phyloP scores from a whole-genome alignment of 164 flowering plant species.

The Vitis rotundifolia region DNA sequence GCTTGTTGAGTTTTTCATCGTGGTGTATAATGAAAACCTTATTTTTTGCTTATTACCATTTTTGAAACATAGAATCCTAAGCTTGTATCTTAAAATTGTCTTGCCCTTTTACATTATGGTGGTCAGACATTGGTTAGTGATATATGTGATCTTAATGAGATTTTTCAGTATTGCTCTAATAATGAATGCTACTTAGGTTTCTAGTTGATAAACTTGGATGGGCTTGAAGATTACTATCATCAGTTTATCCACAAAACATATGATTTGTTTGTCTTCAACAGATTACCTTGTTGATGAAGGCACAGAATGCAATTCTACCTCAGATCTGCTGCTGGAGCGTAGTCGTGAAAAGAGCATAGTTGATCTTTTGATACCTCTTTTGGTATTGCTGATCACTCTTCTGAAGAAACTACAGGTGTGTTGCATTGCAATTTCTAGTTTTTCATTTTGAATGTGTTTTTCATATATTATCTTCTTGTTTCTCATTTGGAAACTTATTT shows the following conservation, averaged over 20 bases:
- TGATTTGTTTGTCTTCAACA: constrained; percentile 27
- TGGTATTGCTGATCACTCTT: constrained; percentile 65
- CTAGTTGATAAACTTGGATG: neutral
- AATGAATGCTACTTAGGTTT: neutral
- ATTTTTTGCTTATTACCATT: neutral
- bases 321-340: constrained; percentile 86
- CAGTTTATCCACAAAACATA: neutral
- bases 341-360: constrained; percentile 83
- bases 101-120: neutral
- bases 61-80: neutral
- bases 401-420: constrained; percentile 83
- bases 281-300: constrained; percentile 99
- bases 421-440: neutral
- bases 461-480: neutral
- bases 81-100: neutral
- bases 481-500: neutral
- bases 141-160: neutral
- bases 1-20: neutral
- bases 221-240: neutral
- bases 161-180: neutral
- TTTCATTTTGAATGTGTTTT: neutral
- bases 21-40: neutral
- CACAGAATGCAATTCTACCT: constrained; percentile 81
- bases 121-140: neutral
- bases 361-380: constrained; percentile 82